A percentile compares a stretch with the other conserved stretches of the same genome.
phyloP scores from a whole-genome alignment of 106 monocot species.

The Allium fistulosum region DNA sequence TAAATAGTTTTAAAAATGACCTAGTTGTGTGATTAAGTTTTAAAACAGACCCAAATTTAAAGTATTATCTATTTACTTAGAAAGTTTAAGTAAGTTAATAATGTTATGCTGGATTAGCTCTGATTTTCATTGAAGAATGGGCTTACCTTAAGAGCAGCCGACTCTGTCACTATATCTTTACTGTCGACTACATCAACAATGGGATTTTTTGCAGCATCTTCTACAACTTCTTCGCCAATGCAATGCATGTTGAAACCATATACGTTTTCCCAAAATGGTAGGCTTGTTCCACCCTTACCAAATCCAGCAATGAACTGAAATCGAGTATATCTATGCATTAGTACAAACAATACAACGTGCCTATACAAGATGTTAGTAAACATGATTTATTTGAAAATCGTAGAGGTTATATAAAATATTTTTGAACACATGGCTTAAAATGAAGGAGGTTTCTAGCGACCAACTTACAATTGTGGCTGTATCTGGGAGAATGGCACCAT shows the following conservation, averaged over 20 bases:
- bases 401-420: too few relatives aligned
- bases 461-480: conserved; percentile 70
- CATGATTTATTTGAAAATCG: too few relatives aligned
- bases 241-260: conserved; percentile 89
- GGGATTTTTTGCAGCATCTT: conserved; percentile 59
- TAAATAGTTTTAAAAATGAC: too few relatives aligned
- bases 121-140: background rate
- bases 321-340: background rate
- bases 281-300: conserved; percentile 69
- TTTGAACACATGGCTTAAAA: too few relatives aligned
- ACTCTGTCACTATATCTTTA: conserved; percentile 68
- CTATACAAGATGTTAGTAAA: too few relatives aligned
- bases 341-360: conserved; percentile 1
- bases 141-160: conserved; percentile 58
- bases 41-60: too few relatives aligned
- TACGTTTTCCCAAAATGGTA: conserved; percentile 83
- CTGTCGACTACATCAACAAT: conserved; percentile 78
- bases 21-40: too few relatives aligned
- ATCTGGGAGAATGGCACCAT: conserved; percentile 92
- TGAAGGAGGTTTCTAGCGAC: too few relatives aligned
- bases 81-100: too few relatives aligned
- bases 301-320: conserved; percentile 76
- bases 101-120: too few relatives aligned
- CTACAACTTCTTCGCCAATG: conserved; percentile 80
- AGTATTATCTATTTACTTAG: too few relatives aligned